A percentile compares a stretch with the other conserved stretches of the same genome.
Conservation (phyloP, 495 filamentous ascomycete genomes). For the Chaetomium fimeti region DNA sequence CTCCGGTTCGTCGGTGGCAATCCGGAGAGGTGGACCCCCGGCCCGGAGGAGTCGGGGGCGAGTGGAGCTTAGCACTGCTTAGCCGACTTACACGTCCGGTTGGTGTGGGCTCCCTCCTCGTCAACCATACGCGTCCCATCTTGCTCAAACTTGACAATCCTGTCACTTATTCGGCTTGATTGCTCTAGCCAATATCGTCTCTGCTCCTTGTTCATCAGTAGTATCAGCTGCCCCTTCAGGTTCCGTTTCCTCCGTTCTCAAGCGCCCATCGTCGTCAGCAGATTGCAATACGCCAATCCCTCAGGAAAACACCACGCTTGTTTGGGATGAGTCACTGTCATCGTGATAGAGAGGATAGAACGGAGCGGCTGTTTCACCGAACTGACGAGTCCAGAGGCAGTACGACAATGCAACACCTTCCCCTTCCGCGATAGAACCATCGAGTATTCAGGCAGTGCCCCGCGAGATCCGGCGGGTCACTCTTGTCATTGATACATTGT, state of each 20-base stretch:
- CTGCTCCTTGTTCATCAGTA: no score
- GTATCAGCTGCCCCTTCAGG: no score
- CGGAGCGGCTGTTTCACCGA: not conserved
- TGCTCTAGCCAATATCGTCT: no score
- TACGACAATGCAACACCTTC: not conserved
- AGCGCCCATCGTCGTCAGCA: not conserved
- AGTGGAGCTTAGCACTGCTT: not conserved
- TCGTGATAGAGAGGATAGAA: not conserved
- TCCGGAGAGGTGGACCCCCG: constrained; percentile 1
- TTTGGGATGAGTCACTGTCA: not conserved
- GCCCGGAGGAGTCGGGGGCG: constrained; percentile 1
- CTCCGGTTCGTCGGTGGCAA: constrained; percentile 1
- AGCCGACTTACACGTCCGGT: not conserved
- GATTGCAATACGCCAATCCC: not conserved
- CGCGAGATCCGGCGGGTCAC: not conserved
- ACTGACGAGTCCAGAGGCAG: not conserved
- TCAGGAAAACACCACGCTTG: not conserved
- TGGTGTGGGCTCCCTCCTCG: not conserved
- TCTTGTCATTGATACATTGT: not conserved
- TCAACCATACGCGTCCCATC: not conserved
- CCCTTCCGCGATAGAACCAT: not conserved
- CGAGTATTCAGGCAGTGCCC: constrained; percentile 2
- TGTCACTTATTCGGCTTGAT: no score
- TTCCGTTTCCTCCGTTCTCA: not conserved
- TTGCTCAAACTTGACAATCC: not conserved